Base-by-base conservation (phyloP, 2,329 filamentous ascomycete genomes). In the Colletotrichum sojae region DNA sequence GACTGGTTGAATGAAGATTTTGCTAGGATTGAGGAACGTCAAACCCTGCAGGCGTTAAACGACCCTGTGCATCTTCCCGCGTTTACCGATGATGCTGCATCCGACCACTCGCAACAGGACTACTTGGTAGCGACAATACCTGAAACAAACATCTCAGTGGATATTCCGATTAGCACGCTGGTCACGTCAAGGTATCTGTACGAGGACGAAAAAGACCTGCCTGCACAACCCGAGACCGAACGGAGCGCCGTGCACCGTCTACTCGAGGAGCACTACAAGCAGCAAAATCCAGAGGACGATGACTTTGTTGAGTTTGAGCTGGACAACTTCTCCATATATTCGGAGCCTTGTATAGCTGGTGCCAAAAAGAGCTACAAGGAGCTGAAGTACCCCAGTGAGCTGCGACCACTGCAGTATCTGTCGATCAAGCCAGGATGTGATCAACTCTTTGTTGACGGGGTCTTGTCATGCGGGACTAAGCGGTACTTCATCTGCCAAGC, bases 291-390 rank as follows among this genome's bases (percentile, higher is more conserved):
- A 54, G 71, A 5, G 64, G 43, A 69, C 3, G 74, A 77, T 0
- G 77, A 76, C 3, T 83, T 80, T 20, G 67, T 82, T 6, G 87
- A 89, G 56, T 82, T 90, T 13, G 79, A 85, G 4, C 78, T 92
- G 0, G 80, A 89, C 10, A 76, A 88, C 2, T 92, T 92, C 73
- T 82, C 82, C 2, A 79, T 92, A 1, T 92, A 92, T 73, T 77
- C 83, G 25, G 74, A 84, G 53, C 71, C 73, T 0, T 25, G 51
- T 0, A 31, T 69, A 0, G 82, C 84, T 61, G 40, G 12, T 8
- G 22, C 36, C 12, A 51, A 9, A 0, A 31, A 52, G n/a, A n/a
- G n/a, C n/a, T n/a, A n/a, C n/a, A n/a, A n/a, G n/a, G n/a, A n/a
- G n/a, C n/a, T n/a, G n/a, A n/a, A n/a, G n/a, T n/a, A n/a, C n/a